Evolutionary conservation across 2,329 filamentous ascomycete genomes (phyloP).

Genomic region (Mycosphaerelloides madeirae): DNA sequence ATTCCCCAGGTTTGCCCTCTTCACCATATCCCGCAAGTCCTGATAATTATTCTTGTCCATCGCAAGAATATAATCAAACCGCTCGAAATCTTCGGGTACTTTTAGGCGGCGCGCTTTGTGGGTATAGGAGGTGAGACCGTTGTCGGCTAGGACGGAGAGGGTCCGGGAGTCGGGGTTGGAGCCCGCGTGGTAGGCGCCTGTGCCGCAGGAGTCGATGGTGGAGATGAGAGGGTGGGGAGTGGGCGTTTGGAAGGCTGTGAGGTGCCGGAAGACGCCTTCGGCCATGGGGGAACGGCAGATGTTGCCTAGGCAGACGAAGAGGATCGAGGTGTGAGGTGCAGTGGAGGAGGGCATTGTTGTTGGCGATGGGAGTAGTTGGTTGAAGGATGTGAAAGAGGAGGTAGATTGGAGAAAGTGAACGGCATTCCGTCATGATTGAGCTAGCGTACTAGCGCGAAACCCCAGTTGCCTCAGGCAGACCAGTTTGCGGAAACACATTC

Average conservation of each 20-base stretch:
- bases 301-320: constrained; percentile 96
- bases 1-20: constrained; percentile 31
- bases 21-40: constrained; percentile 59
- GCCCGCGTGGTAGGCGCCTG: constrained; percentile 78
- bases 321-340: constrained; percentile 56
- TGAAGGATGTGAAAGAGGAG: no score
- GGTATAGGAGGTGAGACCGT: constrained; percentile 68
- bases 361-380: neutral
- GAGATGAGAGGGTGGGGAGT: constrained; percentile 51
- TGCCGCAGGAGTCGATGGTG: constrained; percentile 82
- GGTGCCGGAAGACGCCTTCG: constrained; percentile 80
- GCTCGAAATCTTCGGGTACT: constrained; percentile 65
- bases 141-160: constrained; percentile 65
- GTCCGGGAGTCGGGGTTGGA: constrained; percentile 76
- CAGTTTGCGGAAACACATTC: no score
- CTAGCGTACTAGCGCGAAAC: no score
- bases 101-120: constrained; percentile 72
- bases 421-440: no score
- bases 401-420: no score
- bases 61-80: constrained; percentile 89
- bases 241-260: constrained; percentile 54
- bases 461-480: no score
- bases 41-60: constrained; percentile 85
- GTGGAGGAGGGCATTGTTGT: no score
- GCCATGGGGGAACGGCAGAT: constrained; percentile 94